Percentiles rank a stretch among this genome's conserved stretches.
Conservation (phyloP, 257 asterid genomes). For the Ocimum tenuiflorum region DNA sequence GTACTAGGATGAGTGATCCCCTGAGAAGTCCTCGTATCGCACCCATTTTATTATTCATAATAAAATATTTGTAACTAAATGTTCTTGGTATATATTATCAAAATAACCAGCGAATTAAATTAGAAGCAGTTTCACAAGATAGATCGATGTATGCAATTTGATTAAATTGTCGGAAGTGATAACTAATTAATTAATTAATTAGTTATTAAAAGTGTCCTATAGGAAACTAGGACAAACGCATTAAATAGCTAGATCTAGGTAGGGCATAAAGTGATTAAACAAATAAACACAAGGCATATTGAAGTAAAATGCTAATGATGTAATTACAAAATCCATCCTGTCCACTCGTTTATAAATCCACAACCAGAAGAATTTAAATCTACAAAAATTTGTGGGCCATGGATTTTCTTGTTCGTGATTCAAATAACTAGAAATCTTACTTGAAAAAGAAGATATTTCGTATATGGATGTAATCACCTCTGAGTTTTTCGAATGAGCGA, state of each 20-base stretch:
- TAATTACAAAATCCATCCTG: slow-evolving; percentile 18
- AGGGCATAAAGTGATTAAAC: not conserved
- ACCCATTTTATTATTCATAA: no score
- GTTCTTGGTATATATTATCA: no score
- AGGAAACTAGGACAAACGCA: not conserved
- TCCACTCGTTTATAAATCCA: slow-evolving; percentile 22
- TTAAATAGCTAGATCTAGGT: not conserved
- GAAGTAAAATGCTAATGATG: slow-evolving; percentile 27
- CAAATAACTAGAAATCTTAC: not conserved
- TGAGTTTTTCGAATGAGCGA: not conserved
- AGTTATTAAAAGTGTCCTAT: not conserved
- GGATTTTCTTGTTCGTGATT: not conserved
- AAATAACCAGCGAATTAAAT: no score
- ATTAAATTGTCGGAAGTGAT: no score
- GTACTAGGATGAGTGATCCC: no score
- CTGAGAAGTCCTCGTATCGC: no score
- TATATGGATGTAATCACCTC: not conserved
- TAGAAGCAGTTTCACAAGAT: not conserved
- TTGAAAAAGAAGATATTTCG: not conserved
- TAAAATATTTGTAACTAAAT: no score
- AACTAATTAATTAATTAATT: no score
- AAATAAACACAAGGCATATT: slow-evolving; percentile 26
- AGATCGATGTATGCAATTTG: not conserved
- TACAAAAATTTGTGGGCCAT: slow-evolving; percentile 8
- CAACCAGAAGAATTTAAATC: slow-evolving; percentile 21